A percentile compares a stretch with the other conserved stretches of the same genome.
These are phyloP conservation scores for Pyrenophora seminiperda DNA, from an alignment of 2,329 filamentous ascomycete species.

Conservation along the genomic window DNA sequence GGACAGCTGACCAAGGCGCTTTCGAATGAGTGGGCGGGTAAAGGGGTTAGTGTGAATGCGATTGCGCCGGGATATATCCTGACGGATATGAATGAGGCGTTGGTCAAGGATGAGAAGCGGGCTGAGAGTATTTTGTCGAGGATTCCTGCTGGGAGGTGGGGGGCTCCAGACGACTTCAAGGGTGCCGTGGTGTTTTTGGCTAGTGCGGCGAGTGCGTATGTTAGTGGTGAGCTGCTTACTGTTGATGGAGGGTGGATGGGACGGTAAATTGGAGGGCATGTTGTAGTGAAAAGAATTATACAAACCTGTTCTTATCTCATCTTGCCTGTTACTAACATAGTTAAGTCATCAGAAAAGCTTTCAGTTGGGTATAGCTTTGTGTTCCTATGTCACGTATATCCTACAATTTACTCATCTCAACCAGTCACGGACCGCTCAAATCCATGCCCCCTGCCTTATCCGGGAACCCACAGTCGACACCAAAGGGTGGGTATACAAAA, in stretches of 20 bases:
- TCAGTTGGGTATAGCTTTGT: constrained; percentile 20
- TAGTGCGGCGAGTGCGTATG: constrained; percentile 76
- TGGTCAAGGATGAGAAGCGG: constrained; percentile 73
- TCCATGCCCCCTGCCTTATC: constrained; percentile 52
- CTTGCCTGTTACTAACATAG: background rate
- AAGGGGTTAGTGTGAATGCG: constrained; percentile 82
- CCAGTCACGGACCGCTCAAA: constrained; percentile 38
- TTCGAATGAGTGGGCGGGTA: constrained; percentile 82
- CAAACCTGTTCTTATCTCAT: no score
- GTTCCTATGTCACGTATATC: constrained; percentile 4
- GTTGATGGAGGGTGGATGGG: constrained; percentile 96
- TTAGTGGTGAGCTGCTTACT: constrained; percentile 79
- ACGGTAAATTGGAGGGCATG: constrained; percentile 55
- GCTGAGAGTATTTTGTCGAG: constrained; percentile 75
- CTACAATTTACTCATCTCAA: constrained; percentile 14
- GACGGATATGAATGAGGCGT: constrained; percentile 90
- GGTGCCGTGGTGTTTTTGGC: constrained; percentile 79
- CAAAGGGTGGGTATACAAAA: constrained; percentile 57
- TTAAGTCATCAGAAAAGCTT: background rate
- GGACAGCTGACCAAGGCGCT: constrained; percentile 84
- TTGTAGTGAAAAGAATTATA: background rate
- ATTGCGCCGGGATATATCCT: constrained; percentile 89
- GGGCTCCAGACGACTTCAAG: constrained; percentile 84
- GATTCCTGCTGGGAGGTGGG: constrained; percentile 86
- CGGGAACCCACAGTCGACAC: constrained; percentile 56